These are phyloP conservation scores for Phialophora tarda DNA, from an alignment of 2,329 filamentous ascomycete species.

Conservation along the genomic window DNA sequence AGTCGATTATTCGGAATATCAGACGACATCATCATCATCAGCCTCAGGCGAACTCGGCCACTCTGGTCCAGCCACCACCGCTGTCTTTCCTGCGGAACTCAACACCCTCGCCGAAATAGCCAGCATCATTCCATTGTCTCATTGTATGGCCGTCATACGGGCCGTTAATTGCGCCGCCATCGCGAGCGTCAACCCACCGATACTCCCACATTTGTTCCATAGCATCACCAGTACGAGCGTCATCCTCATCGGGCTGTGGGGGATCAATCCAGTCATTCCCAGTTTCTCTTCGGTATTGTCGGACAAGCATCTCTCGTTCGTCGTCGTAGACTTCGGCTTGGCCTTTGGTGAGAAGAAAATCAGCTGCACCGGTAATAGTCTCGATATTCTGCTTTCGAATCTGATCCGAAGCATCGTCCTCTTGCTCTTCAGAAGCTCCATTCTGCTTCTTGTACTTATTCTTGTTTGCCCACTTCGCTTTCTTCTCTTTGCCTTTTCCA, in stretches of 20 bases:
- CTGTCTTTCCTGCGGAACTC: constrained; percentile 70
- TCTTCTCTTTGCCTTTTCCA: constrained; percentile 66
- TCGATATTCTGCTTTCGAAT: constrained; percentile 76
- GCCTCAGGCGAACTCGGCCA: constrained; percentile 59
- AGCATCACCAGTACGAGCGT: constrained; percentile 33
- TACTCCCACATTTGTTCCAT: constrained; percentile 76
- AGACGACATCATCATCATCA: constrained; percentile 45
- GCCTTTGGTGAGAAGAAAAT: constrained; percentile 81
- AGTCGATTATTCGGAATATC: constrained; percentile 39
- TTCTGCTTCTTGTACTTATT: constrained; percentile 53
- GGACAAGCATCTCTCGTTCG: constrained; percentile 79
- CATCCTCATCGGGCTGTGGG: constrained; percentile 46
- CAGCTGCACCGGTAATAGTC: constrained; percentile 84
- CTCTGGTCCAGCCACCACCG: constrained; percentile 60
- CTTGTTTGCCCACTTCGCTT: constrained; percentile 46
- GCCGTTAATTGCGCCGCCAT: constrained; percentile 78
- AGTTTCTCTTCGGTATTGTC: constrained; percentile 82
- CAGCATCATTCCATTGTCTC: constrained; percentile 87
- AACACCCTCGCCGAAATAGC: constrained; percentile 90
- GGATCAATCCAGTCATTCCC: constrained; percentile 75
- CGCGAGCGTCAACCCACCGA: constrained; percentile 86
- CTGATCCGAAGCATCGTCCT: constrained; percentile 71
- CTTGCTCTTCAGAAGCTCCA: constrained; percentile 32
- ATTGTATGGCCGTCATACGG: constrained; percentile 86
- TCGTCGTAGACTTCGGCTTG: constrained; percentile 90